phyloP scores from a whole-genome alignment of 225 moss, liverwort and hornwort species.

The Pleurozium schreberi region DNA sequence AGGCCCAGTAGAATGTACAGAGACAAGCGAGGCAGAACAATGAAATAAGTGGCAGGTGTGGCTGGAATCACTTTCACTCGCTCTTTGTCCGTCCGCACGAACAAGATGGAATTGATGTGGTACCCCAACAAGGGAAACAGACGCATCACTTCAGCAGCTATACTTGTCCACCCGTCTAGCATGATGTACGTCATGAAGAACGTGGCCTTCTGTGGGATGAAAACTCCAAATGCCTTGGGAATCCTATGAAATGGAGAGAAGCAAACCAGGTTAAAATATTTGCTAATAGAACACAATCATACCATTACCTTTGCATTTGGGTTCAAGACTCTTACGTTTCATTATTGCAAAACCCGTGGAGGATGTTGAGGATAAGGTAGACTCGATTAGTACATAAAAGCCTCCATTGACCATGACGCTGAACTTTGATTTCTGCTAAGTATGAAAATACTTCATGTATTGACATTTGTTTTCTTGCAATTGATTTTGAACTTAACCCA shows the following conservation, averaged over 20 bases:
- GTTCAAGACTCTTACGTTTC: not conserved
- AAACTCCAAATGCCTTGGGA: constrained; percentile 50
- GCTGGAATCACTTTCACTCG: constrained; percentile 63
- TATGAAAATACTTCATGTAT: not conserved
- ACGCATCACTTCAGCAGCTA: constrained; percentile 61
- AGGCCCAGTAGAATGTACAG: constrained; percentile 79
- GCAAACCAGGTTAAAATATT: not conserved
- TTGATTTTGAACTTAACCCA: not conserved
- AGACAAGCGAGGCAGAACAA: constrained; percentile 47
- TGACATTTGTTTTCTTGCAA: not conserved
- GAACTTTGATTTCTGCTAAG: not conserved
- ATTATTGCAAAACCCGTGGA: not conserved
- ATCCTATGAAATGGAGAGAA: constrained; percentile 29
- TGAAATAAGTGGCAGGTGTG: constrained; percentile 23
- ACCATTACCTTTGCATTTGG: not conserved
- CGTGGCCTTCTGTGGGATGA: constrained; percentile 57
- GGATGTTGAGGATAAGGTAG: not conserved
- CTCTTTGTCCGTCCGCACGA: constrained; percentile 61
- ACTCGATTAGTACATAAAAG: not conserved
- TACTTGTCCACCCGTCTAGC: constrained; percentile 71
- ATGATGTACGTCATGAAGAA: constrained; percentile 87
- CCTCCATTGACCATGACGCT: not conserved
- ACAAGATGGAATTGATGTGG: constrained; percentile 28
- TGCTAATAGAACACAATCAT: not conserved
- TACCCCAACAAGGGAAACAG: constrained; percentile 42